Evolutionary conservation across 1,284 basidiomycete species (phyloP), one percentile per base, ranked within the genome.

Genomic region (Pterula multifida): DNA sequence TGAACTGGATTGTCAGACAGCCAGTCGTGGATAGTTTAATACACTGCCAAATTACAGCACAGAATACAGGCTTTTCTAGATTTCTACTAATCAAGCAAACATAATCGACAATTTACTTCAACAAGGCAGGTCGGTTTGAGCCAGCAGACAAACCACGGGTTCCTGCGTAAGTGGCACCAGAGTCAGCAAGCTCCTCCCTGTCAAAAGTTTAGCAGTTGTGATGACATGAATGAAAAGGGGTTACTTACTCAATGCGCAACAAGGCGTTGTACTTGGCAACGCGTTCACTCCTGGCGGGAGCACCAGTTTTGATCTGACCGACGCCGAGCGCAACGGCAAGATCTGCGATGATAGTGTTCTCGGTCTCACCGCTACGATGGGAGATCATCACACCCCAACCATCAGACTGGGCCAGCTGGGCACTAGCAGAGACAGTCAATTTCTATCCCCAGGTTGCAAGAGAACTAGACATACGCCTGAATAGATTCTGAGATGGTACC

Each of bases 361-460:
- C 89, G 39, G 90, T 91, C 76, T 98, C 94, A 66, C 95, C 95
- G 56, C 87, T 93, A 61, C 96, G 93, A 81, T 98, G 96, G 56
- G 94, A 98, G 67, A 96, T 89, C 95, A 98, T 98, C 71, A 98
- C 90, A 68, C 90, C 93, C 95, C 95, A 98, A 57, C 90, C 90
- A 65, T 93, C 91, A 39, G 90, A 93, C 71, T 98, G 94, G 50
- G 94, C 71, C 63, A 98, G 90, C 71, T 97, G 93, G 54, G 94
- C 93, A 64, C 90, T 92, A 56, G 25, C 55, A 52, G 55, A 28
- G 6, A 4, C 19, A 23, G n/a, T 6, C 15, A 26, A 13, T 35
- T 49, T 17, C 17, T 39, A 45, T 32, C 22, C 52, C 50, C 23
- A 54, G 25, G 3, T 19, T 12, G 32, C 3, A 24, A 50, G 46